phyloP scores from a whole-genome alignment of 441 rosid species.

The Viola pubescens region DNA sequence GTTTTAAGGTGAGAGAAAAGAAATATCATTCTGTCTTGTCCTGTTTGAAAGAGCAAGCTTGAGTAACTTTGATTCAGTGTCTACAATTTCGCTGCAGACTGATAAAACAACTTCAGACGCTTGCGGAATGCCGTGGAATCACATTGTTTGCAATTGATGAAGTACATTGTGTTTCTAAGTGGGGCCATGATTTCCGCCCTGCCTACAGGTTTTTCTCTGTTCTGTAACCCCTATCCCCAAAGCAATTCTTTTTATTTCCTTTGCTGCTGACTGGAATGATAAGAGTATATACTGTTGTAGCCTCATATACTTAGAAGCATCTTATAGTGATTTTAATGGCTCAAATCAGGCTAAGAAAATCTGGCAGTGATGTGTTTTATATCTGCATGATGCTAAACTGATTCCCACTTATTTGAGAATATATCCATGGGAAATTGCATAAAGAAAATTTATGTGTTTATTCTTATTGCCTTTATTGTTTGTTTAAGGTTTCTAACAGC shows the following conservation, averaged over 20 bases:
- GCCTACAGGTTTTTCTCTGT: conserved; percentile 48
- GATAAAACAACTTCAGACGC: conserved; percentile 62
- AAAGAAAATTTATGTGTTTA: background rate
- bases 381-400: background rate
- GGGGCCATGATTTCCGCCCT: conserved; percentile 97
- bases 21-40: background rate
- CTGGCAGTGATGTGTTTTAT: background rate
- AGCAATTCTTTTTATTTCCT: background rate
- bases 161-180: conserved; percentile 88
- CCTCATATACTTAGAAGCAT: background rate
- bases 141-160: conserved; percentile 88
- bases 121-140: conserved; percentile 69
- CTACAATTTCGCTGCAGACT: conserved; percentile 38
- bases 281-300: background rate
- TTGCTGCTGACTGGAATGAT: background rate
- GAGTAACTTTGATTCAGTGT: conserved; percentile 9
- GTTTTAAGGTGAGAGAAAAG: conserved; percentile 40
- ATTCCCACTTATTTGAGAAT: background rate
- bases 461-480: background rate
- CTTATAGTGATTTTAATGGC: background rate
- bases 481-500: conserved; percentile 4
- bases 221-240: background rate
- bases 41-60: conserved; percentile 6
- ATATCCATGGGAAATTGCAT: background rate
- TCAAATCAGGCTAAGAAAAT: background rate